These are phyloP conservation scores for Hypomontagnella submonticulosa DNA, from an alignment of 495 filamentous ascomycete genomes.

Conservation along the genomic window DNA sequence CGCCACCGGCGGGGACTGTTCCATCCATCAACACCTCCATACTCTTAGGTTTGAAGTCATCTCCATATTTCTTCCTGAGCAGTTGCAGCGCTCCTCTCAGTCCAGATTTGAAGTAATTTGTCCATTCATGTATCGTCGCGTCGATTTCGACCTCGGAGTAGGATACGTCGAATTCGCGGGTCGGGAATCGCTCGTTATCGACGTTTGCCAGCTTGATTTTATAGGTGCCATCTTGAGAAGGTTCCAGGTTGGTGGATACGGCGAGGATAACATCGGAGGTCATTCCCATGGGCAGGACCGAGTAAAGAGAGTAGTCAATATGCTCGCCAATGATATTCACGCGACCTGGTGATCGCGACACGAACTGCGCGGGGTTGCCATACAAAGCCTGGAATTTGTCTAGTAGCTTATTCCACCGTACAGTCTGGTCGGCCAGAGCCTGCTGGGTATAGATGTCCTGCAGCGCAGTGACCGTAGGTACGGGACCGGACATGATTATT, in stretches of 20 bases:
- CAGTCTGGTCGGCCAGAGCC: constrained; percentile 64
- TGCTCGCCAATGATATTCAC: constrained; percentile 99
- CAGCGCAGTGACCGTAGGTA: constrained; percentile 69
- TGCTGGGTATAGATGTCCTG: constrained; percentile 75
- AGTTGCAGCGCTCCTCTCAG: constrained; percentile 83
- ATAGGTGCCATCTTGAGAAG: constrained; percentile 49
- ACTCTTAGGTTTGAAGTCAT: constrained; percentile 71
- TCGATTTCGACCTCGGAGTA: constrained; percentile 81
- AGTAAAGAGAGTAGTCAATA: constrained; percentile 97
- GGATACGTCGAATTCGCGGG: constrained; percentile 79
- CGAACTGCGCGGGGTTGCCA: constrained; percentile 77
- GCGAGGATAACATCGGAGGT: constrained; percentile 90
- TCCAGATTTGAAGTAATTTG: constrained; percentile 97
- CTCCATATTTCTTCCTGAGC: constrained; percentile 72
- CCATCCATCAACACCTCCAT: constrained; percentile 93
- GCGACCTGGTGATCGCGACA: constrained; percentile 88
- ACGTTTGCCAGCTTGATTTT: constrained; percentile 78
- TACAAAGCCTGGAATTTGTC: constrained; percentile 78
- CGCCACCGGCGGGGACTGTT: constrained; percentile 89
- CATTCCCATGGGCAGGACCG: constrained; percentile 95
- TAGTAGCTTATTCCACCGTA: constrained; percentile 78
- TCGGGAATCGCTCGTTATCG: constrained; percentile 76
- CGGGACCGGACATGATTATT: constrained; percentile 63
- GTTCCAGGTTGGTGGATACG: constrained; percentile 69
- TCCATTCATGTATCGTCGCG: constrained; percentile 87